These are phyloP conservation scores for Melanogaster broomeanus DNA, from an alignment of 768 basidiomycete species.

Conservation along the genomic window DNA sequence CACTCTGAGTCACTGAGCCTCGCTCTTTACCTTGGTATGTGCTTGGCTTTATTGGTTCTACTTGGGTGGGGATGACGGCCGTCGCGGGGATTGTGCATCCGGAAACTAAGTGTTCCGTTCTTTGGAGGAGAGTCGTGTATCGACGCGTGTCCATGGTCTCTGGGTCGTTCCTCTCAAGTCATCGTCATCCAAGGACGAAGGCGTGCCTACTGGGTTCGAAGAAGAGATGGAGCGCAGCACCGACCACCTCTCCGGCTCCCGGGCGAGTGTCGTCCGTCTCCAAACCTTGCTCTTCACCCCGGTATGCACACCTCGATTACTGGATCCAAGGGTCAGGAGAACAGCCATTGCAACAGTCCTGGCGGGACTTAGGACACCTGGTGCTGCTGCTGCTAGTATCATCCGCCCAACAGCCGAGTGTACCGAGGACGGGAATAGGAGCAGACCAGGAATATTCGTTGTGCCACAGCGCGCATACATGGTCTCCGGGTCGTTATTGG, in stretches of 20 bases:
- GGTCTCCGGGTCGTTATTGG: slow-evolving; percentile 81
- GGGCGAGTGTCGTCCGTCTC: slow-evolving; percentile 59
- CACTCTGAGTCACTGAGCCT: too few species aligned
- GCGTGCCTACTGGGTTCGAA: slow-evolving; percentile 1
- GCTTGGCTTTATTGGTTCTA: too few species aligned
- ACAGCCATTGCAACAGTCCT: slow-evolving; percentile 86
- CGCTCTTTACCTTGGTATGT: too few species aligned
- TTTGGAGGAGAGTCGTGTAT: too few species aligned
- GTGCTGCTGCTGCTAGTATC: slow-evolving; percentile 36
- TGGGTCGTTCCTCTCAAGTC: too few species aligned
- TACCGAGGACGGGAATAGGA: slow-evolving; percentile 36
- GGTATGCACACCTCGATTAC: slow-evolving; percentile 94
- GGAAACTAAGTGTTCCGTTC: too few species aligned
- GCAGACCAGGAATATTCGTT: slow-evolving; percentile 64
- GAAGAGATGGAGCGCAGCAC: slow-evolving; percentile 13
- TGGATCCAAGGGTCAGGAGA: slow-evolving; percentile 91
- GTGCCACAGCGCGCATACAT: slow-evolving; percentile 95
- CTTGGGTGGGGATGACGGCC: too few species aligned
- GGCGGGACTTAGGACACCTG: slow-evolving; percentile 84
- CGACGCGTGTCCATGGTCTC: too few species aligned
- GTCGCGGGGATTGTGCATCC: too few species aligned
- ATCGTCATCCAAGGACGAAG: slow-evolving; percentile 9
- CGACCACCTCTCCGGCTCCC: slow-evolving; percentile 20
- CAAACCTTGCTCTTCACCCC: slow-evolving; percentile 60
- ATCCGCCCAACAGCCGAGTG: slow-evolving; percentile 26